Base-by-base conservation (phyloP, 2,329 filamentous ascomycete species). In the Aureobasidium sp. region DNA sequence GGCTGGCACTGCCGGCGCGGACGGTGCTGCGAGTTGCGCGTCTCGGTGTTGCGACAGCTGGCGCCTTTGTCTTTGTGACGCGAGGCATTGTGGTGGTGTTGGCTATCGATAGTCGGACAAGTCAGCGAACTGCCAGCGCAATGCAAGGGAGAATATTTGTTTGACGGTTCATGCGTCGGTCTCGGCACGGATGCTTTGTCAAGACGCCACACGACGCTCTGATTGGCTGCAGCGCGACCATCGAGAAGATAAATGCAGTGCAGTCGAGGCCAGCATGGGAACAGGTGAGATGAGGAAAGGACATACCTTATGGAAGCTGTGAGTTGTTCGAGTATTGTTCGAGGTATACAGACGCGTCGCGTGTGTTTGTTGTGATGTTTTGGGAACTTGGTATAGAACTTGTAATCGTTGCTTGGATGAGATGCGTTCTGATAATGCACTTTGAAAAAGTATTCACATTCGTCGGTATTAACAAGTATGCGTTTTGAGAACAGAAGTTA, bases 81-180 rank as follows among this genome's bases (percentile, higher is more conserved):
- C 42, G 42, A 38, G 55, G 55, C 55, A 58, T 58, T 13, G 33
- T 58, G 47, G 23, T 27, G 23, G 43, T 45, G 25, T 35, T 57
- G 27, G 51, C 51, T 55, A 43, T 43, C 51, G 40, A 57, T 45
- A 43, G 27, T 35, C 53, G 40, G 40, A 25, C 53, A 57, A 46
- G 53, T 57, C 53, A 57, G 38, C 40, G 53, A 37, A 31, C 35
- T 54, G 50, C 37, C 19, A 45, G 27, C 40, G 35, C 50, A 40
- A 35, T 46, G 53, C 53, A 45, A 45, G 38, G 53, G 53, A 55
- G 53, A 57, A 55, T 55, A 43, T 33, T 43, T 57, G 38, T 57
- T 57, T 27, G 53, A 43, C 37, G 15, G 19, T 9, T 10, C 31
- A 21, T 9, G 21, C 21, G 33, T 21, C 33, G 35, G 5, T 23